These are phyloP conservation scores for Saprolegnia diclina DNA, from an alignment of 352 stramenopile species.

Conservation along the genomic window DNA sequence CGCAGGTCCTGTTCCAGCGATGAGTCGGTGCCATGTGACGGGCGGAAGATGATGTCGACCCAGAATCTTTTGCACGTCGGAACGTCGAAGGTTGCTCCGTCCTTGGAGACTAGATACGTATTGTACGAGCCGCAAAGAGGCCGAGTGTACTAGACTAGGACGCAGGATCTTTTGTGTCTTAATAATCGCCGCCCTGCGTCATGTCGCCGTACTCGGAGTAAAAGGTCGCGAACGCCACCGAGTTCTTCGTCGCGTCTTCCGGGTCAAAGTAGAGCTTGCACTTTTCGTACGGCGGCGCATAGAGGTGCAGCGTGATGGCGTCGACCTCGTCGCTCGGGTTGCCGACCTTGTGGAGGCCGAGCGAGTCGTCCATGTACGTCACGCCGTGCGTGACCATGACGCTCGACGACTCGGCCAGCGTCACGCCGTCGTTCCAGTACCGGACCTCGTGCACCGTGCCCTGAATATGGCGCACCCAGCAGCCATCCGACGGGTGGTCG, in stretches of 20 bases:
- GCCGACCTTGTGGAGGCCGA: constrained; percentile 90
- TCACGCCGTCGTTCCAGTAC: constrained; percentile 47
- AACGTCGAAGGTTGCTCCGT: too few relatives aligned
- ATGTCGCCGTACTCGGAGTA: constrained; percentile 73
- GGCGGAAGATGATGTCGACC: too few relatives aligned
- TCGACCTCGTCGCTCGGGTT: constrained; percentile 56
- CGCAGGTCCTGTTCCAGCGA: too few relatives aligned
- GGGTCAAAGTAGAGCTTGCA: constrained; percentile 86
- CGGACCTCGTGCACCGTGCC: constrained; percentile 85
- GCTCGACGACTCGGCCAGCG: constrained; percentile 53
- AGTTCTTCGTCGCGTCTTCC: constrained; percentile 49
- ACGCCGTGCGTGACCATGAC: constrained; percentile 54
- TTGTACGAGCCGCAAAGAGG: too few relatives aligned
- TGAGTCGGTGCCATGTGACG: too few relatives aligned
- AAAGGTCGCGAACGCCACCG: constrained; percentile 68
- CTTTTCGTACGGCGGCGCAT: constrained; percentile 87
- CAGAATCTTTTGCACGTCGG: too few relatives aligned
- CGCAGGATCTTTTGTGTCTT: not conserved
- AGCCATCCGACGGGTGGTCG: constrained; percentile 90
- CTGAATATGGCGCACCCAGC: constrained; percentile 86
- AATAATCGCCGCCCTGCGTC: constrained; percentile 20
- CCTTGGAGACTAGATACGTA: too few relatives aligned
- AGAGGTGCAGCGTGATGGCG: constrained; percentile 90
- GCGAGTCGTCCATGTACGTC: constrained; percentile 88
- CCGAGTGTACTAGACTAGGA: too few relatives aligned